Conservation (phyloP, 306 rosid species). For the Castanea sativa region DNA sequence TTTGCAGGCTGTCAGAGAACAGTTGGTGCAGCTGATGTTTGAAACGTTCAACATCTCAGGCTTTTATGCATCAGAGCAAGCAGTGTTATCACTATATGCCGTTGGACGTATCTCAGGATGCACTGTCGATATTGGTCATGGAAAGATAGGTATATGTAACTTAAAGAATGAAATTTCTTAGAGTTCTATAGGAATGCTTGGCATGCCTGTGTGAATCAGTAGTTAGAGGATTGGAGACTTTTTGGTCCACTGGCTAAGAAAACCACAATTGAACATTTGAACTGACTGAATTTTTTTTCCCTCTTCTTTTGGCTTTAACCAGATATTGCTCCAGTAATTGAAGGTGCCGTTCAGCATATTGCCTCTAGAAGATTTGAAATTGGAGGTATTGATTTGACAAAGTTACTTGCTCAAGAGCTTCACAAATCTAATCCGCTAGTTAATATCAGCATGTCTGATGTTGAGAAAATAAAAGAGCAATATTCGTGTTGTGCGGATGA, state of each 20-base stretch:
- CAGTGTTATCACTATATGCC: constrained; percentile 88
- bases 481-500: constrained; percentile 94
- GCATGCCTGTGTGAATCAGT: constrained; percentile 9
- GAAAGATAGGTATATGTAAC: constrained; percentile 73
- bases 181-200: not conserved
- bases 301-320: constrained; percentile 24
- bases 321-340: constrained; percentile 98
- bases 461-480: constrained; percentile 86
- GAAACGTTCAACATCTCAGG: constrained; percentile 99
- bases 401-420: constrained; percentile 82
- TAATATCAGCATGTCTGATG: constrained; percentile 67
- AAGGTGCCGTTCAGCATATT: constrained; percentile 99
- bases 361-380: constrained; percentile 94
- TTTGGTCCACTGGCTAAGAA: constrained; percentile 9
- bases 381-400: constrained; percentile 89
- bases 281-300: constrained; percentile 2
- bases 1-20: constrained; percentile 86
- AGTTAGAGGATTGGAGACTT: constrained; percentile 1
- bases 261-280: constrained; percentile 7
- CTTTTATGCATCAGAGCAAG: constrained; percentile 98
- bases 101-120: constrained; percentile 98
- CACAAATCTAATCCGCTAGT: constrained; percentile 72
- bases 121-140: constrained; percentile 96
- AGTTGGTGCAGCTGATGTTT: constrained; percentile 94
- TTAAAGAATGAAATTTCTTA: constrained; percentile 11